Evolutionary conservation across 2,329 filamentous ascomycete genomes (phyloP), one percentile per base, ranked within the genome.

Genomic region (Coleophoma crateriformis): DNA sequence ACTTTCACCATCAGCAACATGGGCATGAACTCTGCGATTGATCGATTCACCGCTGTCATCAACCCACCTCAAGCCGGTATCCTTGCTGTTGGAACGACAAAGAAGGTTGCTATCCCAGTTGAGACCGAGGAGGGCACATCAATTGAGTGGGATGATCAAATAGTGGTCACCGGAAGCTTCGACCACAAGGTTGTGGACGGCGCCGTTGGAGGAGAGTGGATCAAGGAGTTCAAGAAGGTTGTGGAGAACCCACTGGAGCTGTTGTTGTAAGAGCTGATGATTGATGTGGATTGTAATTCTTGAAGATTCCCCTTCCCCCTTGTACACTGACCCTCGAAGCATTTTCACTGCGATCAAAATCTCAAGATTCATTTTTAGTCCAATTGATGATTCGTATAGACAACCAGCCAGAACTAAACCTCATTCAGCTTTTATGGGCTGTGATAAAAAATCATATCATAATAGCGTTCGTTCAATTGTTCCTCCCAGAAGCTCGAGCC

Each of bases 1-100:
- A 95, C 90, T 69, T 96, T 99, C 75, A 96, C 92, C 71, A 97
- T 99, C 74, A 95, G 89, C 76, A 99, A 99, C 84, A 95, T 99
- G 94, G 94, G 94, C 72, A 99, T 99, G 94, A 99, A 99, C 82
- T 67, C 85, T 44, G 92, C 94, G 46, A 86, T 99, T 56, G 91
- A 97, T 74, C 84, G 91, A 69, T 99, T 99, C 76, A 97, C 94
- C 47, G 94, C 94, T 60, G 88, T 99, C 67, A 96, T 99, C 81
- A 99, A 99, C 83, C 94, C 95, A 59, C 94, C 94, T 48, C 95
- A 99, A 77, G 88, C 94, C 48, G 87, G 84, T 67, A 99, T 99
- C 69, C 80, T 99, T 56, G 92, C 94, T 49, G 88, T 99, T 52
- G 94, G 95, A 64, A 95, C 90, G 59, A 90, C 89, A 62, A 88